Evolutionary conservation across 192 early-diverging fungal genomes (phyloP), one percentile per base, ranked within the genome.

Genomic region (Linnemannia exigua): DNA sequence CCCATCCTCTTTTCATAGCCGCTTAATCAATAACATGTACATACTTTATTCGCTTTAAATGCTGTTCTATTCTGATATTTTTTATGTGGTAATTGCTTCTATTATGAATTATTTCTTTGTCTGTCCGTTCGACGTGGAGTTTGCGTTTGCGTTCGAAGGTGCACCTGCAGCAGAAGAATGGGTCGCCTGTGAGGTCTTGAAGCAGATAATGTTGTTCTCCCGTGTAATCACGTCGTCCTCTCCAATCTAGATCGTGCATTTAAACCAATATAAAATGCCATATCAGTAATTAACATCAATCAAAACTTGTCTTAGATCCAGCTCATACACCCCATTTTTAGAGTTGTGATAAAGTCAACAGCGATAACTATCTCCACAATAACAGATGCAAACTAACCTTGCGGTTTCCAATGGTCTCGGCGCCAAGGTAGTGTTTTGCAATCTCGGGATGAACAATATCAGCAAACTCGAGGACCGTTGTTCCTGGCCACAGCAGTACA

Each of bases 381-480:
- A n/a, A 54, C 33, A n/a, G 19, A 16, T 20, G 5, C 41, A 20
- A 36, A n/a, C 48, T 86, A 82, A 96, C 91, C 93, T 95, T 89
- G 37, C 93, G 88, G 44, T 89, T 89, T 50, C 95, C 96, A 16
- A 96, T 91, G 1, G 95, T 96, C 71, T 97, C 96, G 0, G 94
- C 93, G 22, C 94, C 95, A 8, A 90, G 91, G 44, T 95, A 96
- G 37, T 91, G 90, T 48, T 90, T 89, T 7, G 92, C 92, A 47
- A 91, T 83, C 63, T 95, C 94, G 7, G 92, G 93, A 38, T 95
- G 93, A 54, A 97, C 87, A 72, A 90, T 93, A 35, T 87, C 81
- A 16, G 96, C 95, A 90, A 96, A 91, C 81, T 95, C 93, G 38
- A 94, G 90, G 31, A 97, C 95, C 0, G 93, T 96, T 15, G 94